Conservation (phyloP, 306 rosid species). For the Citrullus colocynthis region DNA sequence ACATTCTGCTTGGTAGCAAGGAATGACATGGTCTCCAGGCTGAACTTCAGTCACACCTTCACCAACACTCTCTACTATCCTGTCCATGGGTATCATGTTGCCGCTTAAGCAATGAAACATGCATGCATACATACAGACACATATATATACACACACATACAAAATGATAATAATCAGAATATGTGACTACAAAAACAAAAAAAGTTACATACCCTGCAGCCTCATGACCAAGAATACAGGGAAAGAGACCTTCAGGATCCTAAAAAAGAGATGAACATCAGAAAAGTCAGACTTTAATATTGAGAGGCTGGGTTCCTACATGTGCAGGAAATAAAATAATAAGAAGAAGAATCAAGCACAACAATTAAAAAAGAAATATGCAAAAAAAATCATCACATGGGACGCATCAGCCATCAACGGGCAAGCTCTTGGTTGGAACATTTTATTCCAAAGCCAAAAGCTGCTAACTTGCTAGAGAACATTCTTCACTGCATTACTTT, state of each 20-base stretch:
- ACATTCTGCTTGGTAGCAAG: conserved; percentile 95
- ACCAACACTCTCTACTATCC: conserved; percentile 91
- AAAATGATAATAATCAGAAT: background rate
- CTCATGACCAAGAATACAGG: conserved; percentile 89
- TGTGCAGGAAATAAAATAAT: background rate
- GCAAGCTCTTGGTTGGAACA: background rate
- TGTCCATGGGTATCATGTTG: conserved; percentile 9
- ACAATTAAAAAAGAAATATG: background rate
- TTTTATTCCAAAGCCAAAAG: background rate
- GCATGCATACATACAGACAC: background rate
- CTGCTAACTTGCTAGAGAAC: background rate
- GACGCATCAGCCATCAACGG: background rate
- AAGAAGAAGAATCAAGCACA: background rate
- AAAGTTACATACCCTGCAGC: conserved; percentile 39
- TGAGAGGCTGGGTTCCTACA: background rate
- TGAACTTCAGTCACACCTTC: conserved; percentile 81
- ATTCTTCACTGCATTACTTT: background rate
- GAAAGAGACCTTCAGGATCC: conserved; percentile 98
- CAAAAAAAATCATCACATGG: background rate
- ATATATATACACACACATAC: no score
- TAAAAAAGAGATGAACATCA: conserved; percentile 17
- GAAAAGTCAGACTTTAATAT: background rate
- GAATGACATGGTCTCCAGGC: conserved; percentile 88
- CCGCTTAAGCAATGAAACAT: background rate
- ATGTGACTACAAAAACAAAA: background rate